Evolutionary conservation across 176 grass and related monocot genomes (phyloP), one percentile per base, ranked within the genome.

Genomic region (Phyllostachys edulis): DNA sequence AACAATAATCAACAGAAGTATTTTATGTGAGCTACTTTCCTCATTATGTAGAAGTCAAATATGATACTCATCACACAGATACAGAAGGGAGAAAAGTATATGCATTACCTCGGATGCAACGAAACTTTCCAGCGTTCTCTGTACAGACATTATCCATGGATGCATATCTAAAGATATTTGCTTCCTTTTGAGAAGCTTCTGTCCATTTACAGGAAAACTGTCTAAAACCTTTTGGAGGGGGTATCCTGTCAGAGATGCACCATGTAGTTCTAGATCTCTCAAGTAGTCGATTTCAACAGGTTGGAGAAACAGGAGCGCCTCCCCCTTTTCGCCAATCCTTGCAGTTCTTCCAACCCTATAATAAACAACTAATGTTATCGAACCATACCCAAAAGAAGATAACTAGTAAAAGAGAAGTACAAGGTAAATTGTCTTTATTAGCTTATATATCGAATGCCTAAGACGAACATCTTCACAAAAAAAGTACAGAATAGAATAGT

Each of bases 311-410:
- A 99, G 70, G 62, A 99, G 87, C 45, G 93, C 96, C 84, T 99
- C 93, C 17, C 93, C 96, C 75, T 94, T 90, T 83, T 96, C 96
- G 23, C 93, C 93, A 50, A 99, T 89, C 56, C 96, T 82, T 82
- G 93, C 96, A 13, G 96, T 99, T 89, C 96, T 93, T 84, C 96
- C 96, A 74, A 99, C 96, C 93, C 96, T 96, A 56, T 3, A 52
- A 75, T 67, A 67, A 69, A 73, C 17, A 27, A 51, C n/a, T 49
- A 50, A 3, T 59, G 21, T 67, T 42, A 69, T 6, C 78, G 38
- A 72, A 90, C 62, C 70, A 49, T 12, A 7, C 23, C 38, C 36
- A 67, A 42, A 66, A 34, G 9, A 77, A 14, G 52, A 71, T 54
- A 44, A 27, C 6, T 47, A 62, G 40, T 13, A 70, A 66, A 55